Percentiles rank a stretch among this genome's conserved stretches.
These are phyloP conservation scores for Leptodontidium sp. DNA, from an alignment of 2,329 filamentous ascomycete species.

Conservation along the genomic window DNA sequence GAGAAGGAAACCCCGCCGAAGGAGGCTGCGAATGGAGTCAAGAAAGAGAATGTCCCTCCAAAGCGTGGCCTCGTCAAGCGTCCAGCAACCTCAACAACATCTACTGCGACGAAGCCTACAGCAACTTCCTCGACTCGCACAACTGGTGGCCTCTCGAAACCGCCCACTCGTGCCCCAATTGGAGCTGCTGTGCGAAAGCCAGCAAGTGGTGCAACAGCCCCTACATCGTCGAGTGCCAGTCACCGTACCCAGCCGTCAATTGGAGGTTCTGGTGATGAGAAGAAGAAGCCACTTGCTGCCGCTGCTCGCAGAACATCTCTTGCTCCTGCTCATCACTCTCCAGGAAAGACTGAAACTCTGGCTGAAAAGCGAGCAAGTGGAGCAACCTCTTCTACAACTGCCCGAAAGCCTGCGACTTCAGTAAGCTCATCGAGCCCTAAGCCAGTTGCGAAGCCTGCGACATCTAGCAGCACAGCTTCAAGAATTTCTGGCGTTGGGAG, in stretches of 20 bases:
- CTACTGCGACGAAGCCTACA: slow-evolving; percentile 41
- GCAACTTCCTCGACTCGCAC: slow-evolving; percentile 42
- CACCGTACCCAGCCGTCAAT: slow-evolving; percentile 44
- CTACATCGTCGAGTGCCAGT: slow-evolving; percentile 42
- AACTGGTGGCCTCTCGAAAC: slow-evolving; percentile 46
- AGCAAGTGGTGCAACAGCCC: slow-evolving; percentile 43
- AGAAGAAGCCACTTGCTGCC: slow-evolving; percentile 41
- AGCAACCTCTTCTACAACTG: slow-evolving; percentile 42
- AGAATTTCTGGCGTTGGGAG: slow-evolving; percentile 46
- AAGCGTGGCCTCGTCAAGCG: slow-evolving; percentile 43
- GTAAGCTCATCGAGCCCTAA: slow-evolving; percentile 48
- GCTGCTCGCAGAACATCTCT: slow-evolving; percentile 45
- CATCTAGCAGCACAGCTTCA: slow-evolving; percentile 48
- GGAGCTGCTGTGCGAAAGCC: slow-evolving; percentile 43
- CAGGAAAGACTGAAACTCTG: slow-evolving; percentile 40
- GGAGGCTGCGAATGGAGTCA: slow-evolving; percentile 40
- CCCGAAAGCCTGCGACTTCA: slow-evolving; percentile 44
- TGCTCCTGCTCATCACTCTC: slow-evolving; percentile 39
- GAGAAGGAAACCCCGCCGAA: slow-evolving; percentile 40
- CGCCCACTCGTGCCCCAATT: slow-evolving; percentile 44
- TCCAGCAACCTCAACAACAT: slow-evolving; percentile 38
- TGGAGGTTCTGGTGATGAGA: slow-evolving; percentile 46
- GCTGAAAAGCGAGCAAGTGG: slow-evolving; percentile 43
- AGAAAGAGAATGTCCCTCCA: slow-evolving; percentile 45
- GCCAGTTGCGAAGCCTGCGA: slow-evolving; percentile 48